Conservation (phyloP, 2,329 filamentous ascomycete species). For the Albifimbria verrucaria region DNA sequence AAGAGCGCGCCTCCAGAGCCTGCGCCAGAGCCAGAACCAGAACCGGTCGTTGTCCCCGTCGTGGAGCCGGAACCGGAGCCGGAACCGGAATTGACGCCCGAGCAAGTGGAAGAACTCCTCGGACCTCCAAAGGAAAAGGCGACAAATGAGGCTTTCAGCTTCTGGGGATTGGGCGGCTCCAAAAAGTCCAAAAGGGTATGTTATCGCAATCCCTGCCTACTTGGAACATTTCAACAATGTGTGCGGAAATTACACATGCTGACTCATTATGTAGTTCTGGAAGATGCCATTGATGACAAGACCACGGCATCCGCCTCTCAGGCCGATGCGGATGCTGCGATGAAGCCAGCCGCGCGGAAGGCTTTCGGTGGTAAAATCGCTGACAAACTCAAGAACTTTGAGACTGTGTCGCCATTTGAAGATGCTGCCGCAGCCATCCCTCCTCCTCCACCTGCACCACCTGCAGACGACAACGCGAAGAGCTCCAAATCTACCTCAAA, state of each 20-base stretch:
- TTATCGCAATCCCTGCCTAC: slow-evolving; percentile 19
- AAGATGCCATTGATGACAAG: slow-evolving; percentile 39
- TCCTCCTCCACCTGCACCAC: slow-evolving; percentile 28
- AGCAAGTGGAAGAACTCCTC: slow-evolving; percentile 42
- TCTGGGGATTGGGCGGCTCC: slow-evolving; percentile 48
- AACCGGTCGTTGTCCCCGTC: too few species aligned
- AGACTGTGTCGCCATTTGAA: slow-evolving; percentile 35
- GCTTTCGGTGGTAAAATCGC: slow-evolving; percentile 49
- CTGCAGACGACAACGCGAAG: slow-evolving; percentile 13
- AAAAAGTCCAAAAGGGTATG: slow-evolving; percentile 42
- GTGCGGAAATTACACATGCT: slow-evolving; percentile 45
- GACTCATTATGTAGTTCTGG: slow-evolving; percentile 45
- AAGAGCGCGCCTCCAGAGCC: slow-evolving; percentile 16
- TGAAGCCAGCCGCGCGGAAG: slow-evolving; percentile 45
- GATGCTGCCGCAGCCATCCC: slow-evolving; percentile 31
- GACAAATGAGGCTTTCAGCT: slow-evolving; percentile 47
- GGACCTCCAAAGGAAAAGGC: slow-evolving; percentile 23
- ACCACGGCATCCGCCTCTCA: slow-evolving; percentile 38
- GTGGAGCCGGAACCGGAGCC: too few species aligned
- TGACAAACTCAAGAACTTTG: slow-evolving; percentile 55
- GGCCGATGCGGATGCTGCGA: slow-evolving; percentile 29
- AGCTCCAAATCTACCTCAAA: slow-evolving; percentile 37
- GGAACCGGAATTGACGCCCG: slow-evolving; percentile 32
- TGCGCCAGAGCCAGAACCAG: slow-evolving; percentile 4
- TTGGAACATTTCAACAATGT: slow-evolving; percentile 20